Evolutionary conservation across 306 rosid species (phyloP), one percentile per base, ranked within the genome.

Genomic region (Prunus campanulata): DNA sequence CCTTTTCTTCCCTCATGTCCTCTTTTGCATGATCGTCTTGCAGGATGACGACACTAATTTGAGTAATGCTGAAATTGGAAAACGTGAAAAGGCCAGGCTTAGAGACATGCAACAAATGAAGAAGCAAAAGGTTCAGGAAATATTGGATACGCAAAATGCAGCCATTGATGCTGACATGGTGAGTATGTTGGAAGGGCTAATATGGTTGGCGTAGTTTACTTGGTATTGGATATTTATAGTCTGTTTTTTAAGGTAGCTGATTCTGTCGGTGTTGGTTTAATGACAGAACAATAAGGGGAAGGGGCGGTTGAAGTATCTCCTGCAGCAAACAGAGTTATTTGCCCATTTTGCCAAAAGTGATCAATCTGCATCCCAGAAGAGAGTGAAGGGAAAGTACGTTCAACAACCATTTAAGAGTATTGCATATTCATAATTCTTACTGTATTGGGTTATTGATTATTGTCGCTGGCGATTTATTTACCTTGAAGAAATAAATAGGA

Each of bases 291-390:
- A 86, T 47, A 90, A 59, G 76, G 99, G 97, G 48, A 87, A 91
- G 77, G 99, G 99, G 22, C 89, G 99, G 30, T 78, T 95, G 89
- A 93, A 95, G 76, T 95, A 92, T 88, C 99, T 95, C 47, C 81
- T 95, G 52, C 97, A 92, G 80, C 99, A 95, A 76, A 95, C 99
- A n/a, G 99, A 95, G 85, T 64, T 95, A 68, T 95, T 95, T 90
- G 97, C 99, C 63, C 98, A 96, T 83, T 96, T 96, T 87, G 98
- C 99, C 10, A 91, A 92, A 84, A 88, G 93, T 56, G 96, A 83
- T 15, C 92, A 77, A 24, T 83, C 96, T 82, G 79, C 97, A 46
- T 82, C 99, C 50, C 97, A 83, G 72, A 95, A 89, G 89, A 92
- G 89, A 87, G 44, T 85, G 12, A 92, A 76, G 72, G 97, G 99